These are phyloP conservation scores for Decorospora gaudefroyi DNA, from an alignment of 2,329 filamentous ascomycete genomes.

Conservation along the genomic window DNA sequence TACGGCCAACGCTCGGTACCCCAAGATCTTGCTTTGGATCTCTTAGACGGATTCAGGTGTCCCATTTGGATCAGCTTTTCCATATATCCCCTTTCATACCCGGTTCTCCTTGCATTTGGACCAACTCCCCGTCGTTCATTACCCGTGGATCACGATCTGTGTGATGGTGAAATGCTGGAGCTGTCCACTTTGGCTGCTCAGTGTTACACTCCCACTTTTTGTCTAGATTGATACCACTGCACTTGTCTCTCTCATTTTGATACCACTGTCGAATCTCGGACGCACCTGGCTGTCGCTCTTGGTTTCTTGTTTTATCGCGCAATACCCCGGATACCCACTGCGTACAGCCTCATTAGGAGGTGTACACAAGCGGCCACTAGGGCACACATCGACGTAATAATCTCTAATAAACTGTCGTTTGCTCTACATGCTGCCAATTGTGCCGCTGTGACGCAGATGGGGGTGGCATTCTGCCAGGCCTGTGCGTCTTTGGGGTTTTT, in stretches of 20 bases:
- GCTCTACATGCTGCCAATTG: too few relatives aligned
- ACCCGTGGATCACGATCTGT: slow-evolving; percentile 38
- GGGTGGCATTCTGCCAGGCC: too few relatives aligned
- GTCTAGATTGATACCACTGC: slow-evolving; percentile 53
- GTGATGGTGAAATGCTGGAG: slow-evolving; percentile 45
- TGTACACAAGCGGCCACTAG: slow-evolving; percentile 49
- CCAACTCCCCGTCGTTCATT: slow-evolving; percentile 38
- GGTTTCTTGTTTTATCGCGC: slow-evolving; percentile 44
- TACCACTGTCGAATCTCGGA: slow-evolving; percentile 37
- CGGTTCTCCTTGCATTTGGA: slow-evolving; percentile 30
- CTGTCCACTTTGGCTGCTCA: slow-evolving; percentile 39
- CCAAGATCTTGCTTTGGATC: slow-evolving; percentile 36
- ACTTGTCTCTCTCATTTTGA: slow-evolving; percentile 48
- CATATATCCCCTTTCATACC: slow-evolving; percentile 40
- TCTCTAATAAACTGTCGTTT: slow-evolving; percentile 44
- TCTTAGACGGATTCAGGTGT: slow-evolving; percentile 28
- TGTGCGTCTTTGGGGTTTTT: too few relatives aligned
- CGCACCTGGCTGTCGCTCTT: too few relatives aligned
- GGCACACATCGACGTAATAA: slow-evolving; percentile 48
- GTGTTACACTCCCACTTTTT: slow-evolving; percentile 42
- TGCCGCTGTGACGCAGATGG: too few relatives aligned
- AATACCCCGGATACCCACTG: slow-evolving; percentile 52
- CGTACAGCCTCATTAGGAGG: slow-evolving; percentile 48
- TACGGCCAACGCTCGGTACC: slow-evolving; percentile 44
- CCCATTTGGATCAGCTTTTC: slow-evolving; percentile 40